Percentiles rank a stretch among this genome's conserved stretches.
Evolutionary conservation across 306 rosid species (phyloP).

Genomic region (Elaeagnus macrophylla): DNA sequence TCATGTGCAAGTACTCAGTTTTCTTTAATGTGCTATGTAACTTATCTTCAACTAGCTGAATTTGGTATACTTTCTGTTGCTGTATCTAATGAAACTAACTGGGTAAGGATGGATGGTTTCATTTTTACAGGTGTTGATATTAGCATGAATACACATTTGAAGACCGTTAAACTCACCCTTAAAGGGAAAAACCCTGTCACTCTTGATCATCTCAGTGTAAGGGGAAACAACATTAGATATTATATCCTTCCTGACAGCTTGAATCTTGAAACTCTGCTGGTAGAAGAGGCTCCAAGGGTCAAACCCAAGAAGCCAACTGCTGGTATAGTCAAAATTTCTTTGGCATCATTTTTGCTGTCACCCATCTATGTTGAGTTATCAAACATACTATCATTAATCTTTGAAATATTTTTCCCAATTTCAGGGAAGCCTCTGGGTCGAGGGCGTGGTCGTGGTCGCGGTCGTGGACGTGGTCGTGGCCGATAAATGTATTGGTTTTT

Average conservation of each 20-base stretch:
- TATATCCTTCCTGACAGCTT: constrained; percentile 70
- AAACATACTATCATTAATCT: constrained; percentile 5
- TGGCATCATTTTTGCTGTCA: neutral
- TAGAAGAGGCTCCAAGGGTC: constrained; percentile 79
- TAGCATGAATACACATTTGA: constrained; percentile 87
- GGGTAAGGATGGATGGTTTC: too few relatives aligned
- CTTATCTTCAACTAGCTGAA: too few relatives aligned
- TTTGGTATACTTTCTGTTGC: too few relatives aligned
- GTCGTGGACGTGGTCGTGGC: constrained; percentile 75
- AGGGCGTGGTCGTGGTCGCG: constrained; percentile 80
- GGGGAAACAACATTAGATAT: constrained; percentile 88
- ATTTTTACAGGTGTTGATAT: constrained; percentile 60
- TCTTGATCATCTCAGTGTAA: constrained; percentile 88
- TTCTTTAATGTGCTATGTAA: too few relatives aligned
- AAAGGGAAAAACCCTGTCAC: constrained; percentile 94
- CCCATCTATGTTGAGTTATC: neutral
- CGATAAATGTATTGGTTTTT: constrained; percentile 25
- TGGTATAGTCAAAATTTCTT: constrained; percentile 32
- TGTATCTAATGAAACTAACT: too few relatives aligned
- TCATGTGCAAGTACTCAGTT: too few relatives aligned
- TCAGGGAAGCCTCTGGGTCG: constrained; percentile 80
- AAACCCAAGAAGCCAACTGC: constrained; percentile 97
- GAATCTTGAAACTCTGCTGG: constrained; percentile 66
- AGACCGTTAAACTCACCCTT: constrained; percentile 79
- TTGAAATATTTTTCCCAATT: constrained; percentile 15